phyloP scores from a whole-genome alignment of 164 flowering plant species.

The Piper betle region DNA sequence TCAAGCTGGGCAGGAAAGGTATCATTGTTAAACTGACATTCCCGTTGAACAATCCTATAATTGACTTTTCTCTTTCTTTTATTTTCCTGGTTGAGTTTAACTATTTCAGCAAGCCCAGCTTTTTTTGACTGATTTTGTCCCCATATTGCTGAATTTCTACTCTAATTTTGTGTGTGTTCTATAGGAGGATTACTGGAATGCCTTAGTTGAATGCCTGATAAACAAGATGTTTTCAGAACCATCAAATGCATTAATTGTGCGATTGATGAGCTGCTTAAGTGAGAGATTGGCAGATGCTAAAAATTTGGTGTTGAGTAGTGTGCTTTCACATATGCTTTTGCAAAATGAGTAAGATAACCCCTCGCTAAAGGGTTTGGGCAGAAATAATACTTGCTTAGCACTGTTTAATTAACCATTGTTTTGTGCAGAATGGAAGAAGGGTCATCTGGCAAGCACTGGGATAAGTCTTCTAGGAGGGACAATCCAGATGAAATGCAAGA shows the following conservation, averaged over 20 bases:
- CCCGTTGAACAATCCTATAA: not conserved
- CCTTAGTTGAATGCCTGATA: conserved; percentile 42
- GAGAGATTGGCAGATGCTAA: conserved; percentile 48
- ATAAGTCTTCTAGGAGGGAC: conserved; percentile 9
- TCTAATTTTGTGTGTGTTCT: not conserved
- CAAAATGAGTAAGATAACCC: conserved; percentile 44
- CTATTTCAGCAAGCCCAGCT: too few relatives aligned
- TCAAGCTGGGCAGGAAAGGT: conserved; percentile 70
- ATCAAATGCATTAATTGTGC: conserved; percentile 61
- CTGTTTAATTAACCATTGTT: not conserved
- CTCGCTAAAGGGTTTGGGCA: not conserved
- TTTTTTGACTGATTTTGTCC: not conserved
- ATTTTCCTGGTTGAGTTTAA: too few relatives aligned
- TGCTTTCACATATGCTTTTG: conserved; percentile 33
- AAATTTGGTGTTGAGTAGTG: conserved; percentile 37
- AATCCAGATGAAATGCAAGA: conserved; percentile 21
- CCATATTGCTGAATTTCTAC: conserved; percentile 2
- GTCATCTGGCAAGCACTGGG: conserved; percentile 9
- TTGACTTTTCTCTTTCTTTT: not conserved
- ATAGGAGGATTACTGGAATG: conserved; percentile 68
- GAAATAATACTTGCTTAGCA: not conserved
- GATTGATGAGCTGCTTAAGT: conserved; percentile 54
- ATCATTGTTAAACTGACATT: conserved; percentile 1
- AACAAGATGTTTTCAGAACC: conserved; percentile 77
- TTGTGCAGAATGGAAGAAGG: conserved; percentile 27